Conservation (phyloP, 768 basidiomycete genomes). For the Xerocomellus amylosporus region DNA sequence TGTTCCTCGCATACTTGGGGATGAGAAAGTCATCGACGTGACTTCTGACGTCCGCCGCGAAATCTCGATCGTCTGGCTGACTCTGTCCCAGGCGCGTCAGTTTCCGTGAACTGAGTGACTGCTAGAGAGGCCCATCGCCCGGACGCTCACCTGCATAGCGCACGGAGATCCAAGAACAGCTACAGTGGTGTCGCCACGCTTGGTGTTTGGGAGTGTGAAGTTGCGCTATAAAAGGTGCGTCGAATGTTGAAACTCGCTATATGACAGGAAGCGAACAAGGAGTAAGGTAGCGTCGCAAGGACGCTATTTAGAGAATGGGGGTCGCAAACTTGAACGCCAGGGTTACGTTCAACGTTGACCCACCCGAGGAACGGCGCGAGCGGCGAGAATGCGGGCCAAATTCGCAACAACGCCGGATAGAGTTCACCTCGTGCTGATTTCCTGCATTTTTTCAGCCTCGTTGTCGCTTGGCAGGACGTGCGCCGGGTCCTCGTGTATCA, state of each 20-base stretch:
- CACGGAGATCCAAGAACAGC: not conserved
- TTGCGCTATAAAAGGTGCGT: not conserved
- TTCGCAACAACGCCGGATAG: not conserved
- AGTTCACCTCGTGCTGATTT: too few relatives aligned
- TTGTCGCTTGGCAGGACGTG: too few relatives aligned
- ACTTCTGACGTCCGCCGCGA: constrained; percentile 12
- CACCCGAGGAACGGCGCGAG: not conserved
- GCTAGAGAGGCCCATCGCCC: too few relatives aligned
- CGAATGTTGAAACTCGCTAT: not conserved
- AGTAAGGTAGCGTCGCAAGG: too few relatives aligned
- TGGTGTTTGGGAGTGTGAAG: not conserved
- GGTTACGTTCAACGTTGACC: not conserved
- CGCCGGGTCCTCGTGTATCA: too few relatives aligned
- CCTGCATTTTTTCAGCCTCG: too few relatives aligned
- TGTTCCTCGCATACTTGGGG: constrained; percentile 9
- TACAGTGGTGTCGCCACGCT: not conserved
- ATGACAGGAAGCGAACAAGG: not conserved
- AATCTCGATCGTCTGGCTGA: constrained; percentile 2
- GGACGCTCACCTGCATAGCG: constrained; percentile 8
- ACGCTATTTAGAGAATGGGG: not conserved
- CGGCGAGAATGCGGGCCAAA: not conserved
- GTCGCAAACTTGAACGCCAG: not conserved
- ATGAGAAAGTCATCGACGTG: constrained; percentile 17
- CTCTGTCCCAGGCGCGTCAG: not conserved
- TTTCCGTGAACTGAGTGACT: not conserved